Conservation (phyloP, 495 filamentous ascomycete genomes). For the Aspergillus indologenus region DNA sequence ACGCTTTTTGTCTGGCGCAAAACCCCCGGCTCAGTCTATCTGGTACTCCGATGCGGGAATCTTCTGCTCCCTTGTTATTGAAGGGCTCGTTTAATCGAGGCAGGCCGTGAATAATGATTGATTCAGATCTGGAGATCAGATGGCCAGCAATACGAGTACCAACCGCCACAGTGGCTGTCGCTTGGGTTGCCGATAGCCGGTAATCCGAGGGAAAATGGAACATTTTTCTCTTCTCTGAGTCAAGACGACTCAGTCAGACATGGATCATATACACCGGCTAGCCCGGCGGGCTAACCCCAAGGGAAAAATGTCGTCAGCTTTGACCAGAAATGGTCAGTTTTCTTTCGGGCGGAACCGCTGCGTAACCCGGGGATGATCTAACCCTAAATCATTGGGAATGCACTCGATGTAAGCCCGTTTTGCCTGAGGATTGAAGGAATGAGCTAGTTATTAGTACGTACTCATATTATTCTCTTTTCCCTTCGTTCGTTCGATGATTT, state of each 20-base stretch:
- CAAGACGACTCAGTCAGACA: neutral
- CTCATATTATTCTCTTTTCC: too few relatives aligned
- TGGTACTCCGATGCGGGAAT: too few relatives aligned
- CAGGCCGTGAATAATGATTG: too few relatives aligned
- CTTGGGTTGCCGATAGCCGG: constrained; percentile 8
- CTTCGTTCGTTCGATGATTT: neutral
- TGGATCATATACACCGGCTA: neutral
- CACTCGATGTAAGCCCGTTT: neutral
- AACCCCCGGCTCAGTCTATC: neutral
- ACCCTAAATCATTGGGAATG: constrained; percentile 8
- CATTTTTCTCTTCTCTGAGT: neutral
- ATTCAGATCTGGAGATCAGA: constrained; percentile 6
- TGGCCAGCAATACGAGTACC: constrained; percentile 22
- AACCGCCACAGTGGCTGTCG: constrained; percentile 24
- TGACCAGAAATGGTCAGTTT: constrained; percentile 17
- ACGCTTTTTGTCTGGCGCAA: neutral
- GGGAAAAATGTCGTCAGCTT: constrained; percentile 15
- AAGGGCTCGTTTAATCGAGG: too few relatives aligned
- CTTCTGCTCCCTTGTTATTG: too few relatives aligned
- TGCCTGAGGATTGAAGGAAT: neutral
- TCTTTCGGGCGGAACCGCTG: constrained; percentile 22
- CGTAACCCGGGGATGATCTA: constrained; percentile 17
- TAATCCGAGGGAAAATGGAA: neutral
- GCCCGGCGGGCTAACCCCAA: neutral
- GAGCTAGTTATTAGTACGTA: too few relatives aligned